Conservation (phyloP, 2,329 filamentous ascomycete species). For the Ilyonectria robusta region DNA sequence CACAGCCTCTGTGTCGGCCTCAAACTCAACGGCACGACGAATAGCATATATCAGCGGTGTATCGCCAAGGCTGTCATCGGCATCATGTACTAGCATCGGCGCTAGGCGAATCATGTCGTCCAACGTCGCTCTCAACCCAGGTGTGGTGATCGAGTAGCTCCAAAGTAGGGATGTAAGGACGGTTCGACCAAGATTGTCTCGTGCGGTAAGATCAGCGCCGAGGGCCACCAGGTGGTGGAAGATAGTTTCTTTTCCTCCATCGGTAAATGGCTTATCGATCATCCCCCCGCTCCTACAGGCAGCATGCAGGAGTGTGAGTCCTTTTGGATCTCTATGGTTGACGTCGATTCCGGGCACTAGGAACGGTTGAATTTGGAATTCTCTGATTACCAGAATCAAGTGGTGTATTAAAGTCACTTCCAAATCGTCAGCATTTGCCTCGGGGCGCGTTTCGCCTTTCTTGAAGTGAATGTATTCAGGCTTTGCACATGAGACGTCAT, state of each 20-base stretch:
- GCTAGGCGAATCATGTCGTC: background rate
- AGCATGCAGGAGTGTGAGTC: background rate
- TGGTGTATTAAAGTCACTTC: constrained; percentile 11
- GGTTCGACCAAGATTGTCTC: background rate
- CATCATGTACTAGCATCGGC: background rate
- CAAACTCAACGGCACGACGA: background rate
- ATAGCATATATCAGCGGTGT: background rate
- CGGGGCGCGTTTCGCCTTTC: background rate
- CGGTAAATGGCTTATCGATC: background rate
- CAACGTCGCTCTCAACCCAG: background rate
- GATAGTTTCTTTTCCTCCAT: background rate
- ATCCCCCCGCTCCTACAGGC: background rate
- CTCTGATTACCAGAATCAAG: background rate
- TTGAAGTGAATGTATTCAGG: background rate
- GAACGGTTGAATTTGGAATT: constrained; percentile 19
- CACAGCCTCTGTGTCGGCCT: background rate
- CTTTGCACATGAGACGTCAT: background rate
- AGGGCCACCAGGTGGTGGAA: background rate
- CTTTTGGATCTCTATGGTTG: constrained; percentile 14
- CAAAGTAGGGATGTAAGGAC: background rate
- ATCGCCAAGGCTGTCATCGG: background rate
- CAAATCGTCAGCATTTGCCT: background rate
- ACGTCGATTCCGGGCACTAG: constrained; percentile 10
- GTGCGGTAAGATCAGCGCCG: background rate
- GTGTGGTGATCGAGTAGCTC: background rate